Conservation (phyloP, 2,329 filamentous ascomycete species). For the Xylariaceae sp. region DNA sequence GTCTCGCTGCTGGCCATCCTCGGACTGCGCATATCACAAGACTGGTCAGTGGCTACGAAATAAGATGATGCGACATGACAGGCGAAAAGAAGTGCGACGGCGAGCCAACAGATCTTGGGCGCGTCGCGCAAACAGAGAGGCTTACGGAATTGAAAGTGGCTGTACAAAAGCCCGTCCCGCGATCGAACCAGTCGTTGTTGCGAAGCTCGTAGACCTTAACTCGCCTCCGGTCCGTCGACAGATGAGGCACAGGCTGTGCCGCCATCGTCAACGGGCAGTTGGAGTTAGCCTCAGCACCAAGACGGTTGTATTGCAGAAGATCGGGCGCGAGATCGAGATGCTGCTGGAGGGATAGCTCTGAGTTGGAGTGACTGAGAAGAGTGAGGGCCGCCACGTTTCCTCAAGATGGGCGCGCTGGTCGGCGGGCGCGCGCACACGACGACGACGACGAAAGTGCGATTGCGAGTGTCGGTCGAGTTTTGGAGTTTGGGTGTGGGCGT, state of each 20-base stretch:
- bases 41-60: slow-evolving; percentile 23
- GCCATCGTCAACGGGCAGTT: slow-evolving; percentile 69
- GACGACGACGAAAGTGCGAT: too few species aligned
- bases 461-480: too few species aligned
- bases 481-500: too few species aligned
- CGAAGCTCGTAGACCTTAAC: slow-evolving; percentile 99
- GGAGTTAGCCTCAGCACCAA: slow-evolving; percentile 60
- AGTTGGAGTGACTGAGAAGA: slow-evolving; percentile 59
- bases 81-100: too few species aligned
- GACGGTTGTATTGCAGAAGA: slow-evolving; percentile 57
- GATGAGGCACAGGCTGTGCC: slow-evolving; percentile 74
- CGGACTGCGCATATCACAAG: slow-evolving; percentile 49
- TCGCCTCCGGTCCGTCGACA: slow-evolving; percentile 72
- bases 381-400: slow-evolving; percentile 63
- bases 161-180: slow-evolving; percentile 93
- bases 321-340: slow-evolving; percentile 64
- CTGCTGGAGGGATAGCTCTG: slow-evolving; percentile 65
- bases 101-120: slow-evolving; percentile 7
- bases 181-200: slow-evolving; percentile 99
- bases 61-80: slow-evolving; percentile 7
- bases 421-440: slow-evolving; percentile 38
- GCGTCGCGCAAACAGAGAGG: slow-evolving; percentile 27
- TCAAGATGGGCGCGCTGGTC: slow-evolving; percentile 43
- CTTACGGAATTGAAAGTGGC: slow-evolving; percentile 77
- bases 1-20: slow-evolving; percentile 72